Conservation (phyloP, 441 rosid genomes). For the Geranium incanum region DNA sequence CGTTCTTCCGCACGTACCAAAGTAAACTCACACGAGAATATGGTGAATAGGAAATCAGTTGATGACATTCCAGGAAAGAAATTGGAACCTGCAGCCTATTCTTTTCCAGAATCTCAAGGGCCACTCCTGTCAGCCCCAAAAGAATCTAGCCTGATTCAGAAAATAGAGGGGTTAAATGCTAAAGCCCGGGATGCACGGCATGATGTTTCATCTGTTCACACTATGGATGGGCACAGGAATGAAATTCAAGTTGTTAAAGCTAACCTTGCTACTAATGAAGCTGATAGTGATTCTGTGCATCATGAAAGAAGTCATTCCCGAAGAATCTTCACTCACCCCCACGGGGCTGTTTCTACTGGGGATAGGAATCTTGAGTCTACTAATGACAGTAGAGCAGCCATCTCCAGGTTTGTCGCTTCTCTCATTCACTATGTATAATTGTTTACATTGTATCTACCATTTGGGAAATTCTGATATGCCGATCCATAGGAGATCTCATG, state of each 20-base stretch:
- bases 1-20: slow-evolving; percentile 24
- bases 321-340: slow-evolving; percentile 27
- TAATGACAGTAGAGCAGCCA: slow-evolving; percentile 31
- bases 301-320: slow-evolving; percentile 29
- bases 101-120: slow-evolving; percentile 23
- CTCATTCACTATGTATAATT: slow-evolving; percentile 14
- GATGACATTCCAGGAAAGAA: slow-evolving; percentile 31
- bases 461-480: slow-evolving; percentile 26
- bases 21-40: slow-evolving; percentile 33
- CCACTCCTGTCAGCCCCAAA: slow-evolving; percentile 24
- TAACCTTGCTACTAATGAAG: slow-evolving; percentile 31
- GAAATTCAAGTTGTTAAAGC: slow-evolving; percentile 21
- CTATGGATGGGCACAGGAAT: slow-evolving; percentile 14
- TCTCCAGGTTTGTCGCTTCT: slow-evolving; percentile 52
- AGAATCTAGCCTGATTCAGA: slow-evolving; percentile 67
- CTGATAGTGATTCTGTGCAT: slow-evolving; percentile 27
- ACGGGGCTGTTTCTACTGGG: slow-evolving; percentile 33
- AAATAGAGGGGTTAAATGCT: slow-evolving; percentile 63
- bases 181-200: slow-evolving; percentile 25
- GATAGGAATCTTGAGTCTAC: slow-evolving; percentile 35
- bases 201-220: slow-evolving; percentile 16
- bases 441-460: slow-evolving; percentile 19
- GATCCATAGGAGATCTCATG: slow-evolving; percentile 24
- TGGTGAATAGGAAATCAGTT: slow-evolving; percentile 29
- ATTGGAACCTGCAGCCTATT: slow-evolving; percentile 25